Evolutionary conservation across 768 basidiomycete species (phyloP).

Genomic region (Stropharia rugosoannulata): DNA sequence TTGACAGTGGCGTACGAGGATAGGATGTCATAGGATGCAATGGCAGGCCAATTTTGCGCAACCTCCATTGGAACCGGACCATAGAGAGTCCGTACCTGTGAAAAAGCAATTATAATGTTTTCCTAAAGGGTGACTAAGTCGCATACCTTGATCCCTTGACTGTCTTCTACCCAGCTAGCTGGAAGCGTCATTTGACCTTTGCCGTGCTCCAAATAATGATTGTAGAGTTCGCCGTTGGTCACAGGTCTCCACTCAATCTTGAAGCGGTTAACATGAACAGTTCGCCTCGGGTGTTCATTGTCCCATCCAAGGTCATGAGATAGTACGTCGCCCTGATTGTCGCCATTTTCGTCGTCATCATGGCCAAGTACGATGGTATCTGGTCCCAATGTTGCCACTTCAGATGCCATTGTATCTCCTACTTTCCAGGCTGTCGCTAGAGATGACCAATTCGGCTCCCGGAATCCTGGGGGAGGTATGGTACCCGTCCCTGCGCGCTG

Average conservation of each 20-base stretch:
- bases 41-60: conserved; percentile 84
- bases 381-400: conserved; percentile 58
- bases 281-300: conserved; percentile 77
- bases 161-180: conserved; percentile 68
- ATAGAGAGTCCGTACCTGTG: conserved; percentile 80
- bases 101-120: neutral
- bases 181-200: conserved; percentile 54
- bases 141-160: conserved; percentile 49
- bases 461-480: conserved; percentile 74
- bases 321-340: conserved; percentile 41
- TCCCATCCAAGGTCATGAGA: conserved; percentile 92
- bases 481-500: conserved; percentile 80
- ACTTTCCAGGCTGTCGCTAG: conserved; percentile 50
- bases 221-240: conserved; percentile 83
- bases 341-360: conserved; percentile 77
- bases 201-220: conserved; percentile 51
- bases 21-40: conserved; percentile 76
- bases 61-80: conserved; percentile 78
- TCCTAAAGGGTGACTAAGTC: neutral
- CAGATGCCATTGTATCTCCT: conserved; percentile 37
- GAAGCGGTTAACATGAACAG: conserved; percentile 65
- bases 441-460: conserved; percentile 67
- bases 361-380: conserved; percentile 70
- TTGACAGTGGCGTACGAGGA: conserved; percentile 80
- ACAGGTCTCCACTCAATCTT: conserved; percentile 83